phyloP scores from a whole-genome alignment of 768 basidiomycete species.

The Boletus barrowsii region DNA sequence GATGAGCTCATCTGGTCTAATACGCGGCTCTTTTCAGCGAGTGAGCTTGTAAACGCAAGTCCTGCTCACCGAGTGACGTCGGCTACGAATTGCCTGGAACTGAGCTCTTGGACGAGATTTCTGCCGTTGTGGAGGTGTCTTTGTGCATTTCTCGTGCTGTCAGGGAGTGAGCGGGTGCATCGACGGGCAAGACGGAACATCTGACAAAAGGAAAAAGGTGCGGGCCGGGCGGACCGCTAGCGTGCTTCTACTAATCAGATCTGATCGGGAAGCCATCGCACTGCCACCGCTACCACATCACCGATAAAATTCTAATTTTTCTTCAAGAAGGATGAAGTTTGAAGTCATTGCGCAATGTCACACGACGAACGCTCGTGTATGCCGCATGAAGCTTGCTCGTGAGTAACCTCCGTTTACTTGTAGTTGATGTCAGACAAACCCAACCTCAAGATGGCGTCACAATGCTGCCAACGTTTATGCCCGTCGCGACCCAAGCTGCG shows the following conservation, averaged over 20 bases:
- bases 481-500: slow-evolving; percentile 88
- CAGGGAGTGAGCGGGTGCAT: slow-evolving; percentile 9
- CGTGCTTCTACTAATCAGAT: not conserved
- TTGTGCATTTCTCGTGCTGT: not conserved
- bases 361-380: slow-evolving; percentile 80
- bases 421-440: slow-evolving; percentile 1
- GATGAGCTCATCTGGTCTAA: slow-evolving; percentile 42
- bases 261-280: not conserved
- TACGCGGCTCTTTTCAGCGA: slow-evolving; percentile 1
- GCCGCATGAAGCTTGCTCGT: slow-evolving; percentile 83
- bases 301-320: no score
- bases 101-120: slow-evolving; percentile 34
- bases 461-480: slow-evolving; percentile 89
- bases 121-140: slow-evolving; percentile 20
- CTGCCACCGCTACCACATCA: slow-evolving; percentile 19
- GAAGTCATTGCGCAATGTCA: slow-evolving; percentile 77
- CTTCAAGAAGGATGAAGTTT: no score
- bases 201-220: not conserved
- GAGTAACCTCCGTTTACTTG: slow-evolving; percentile 25
- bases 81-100: slow-evolving; percentile 32
- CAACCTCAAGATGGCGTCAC: slow-evolving; percentile 64
- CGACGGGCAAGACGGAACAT: slow-evolving; percentile 25
- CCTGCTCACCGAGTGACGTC: slow-evolving; percentile 35
- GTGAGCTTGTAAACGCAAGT: not conserved
- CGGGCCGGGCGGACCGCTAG: slow-evolving; percentile 17